Evolutionary conservation across 2,329 filamentous ascomycete species (phyloP).

Genomic region (Diaporthe sp.): DNA sequence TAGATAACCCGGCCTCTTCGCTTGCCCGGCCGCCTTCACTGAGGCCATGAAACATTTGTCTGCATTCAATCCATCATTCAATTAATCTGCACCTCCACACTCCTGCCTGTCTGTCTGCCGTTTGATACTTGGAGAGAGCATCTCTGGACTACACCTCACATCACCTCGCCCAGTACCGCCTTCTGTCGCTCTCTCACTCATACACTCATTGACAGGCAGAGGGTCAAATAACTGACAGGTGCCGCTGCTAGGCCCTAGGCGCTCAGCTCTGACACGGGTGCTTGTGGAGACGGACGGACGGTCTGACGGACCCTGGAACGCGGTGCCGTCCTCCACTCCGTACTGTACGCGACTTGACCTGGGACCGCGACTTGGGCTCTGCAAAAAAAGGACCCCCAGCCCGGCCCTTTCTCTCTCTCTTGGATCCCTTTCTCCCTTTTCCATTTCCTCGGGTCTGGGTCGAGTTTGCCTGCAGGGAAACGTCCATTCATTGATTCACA

Average conservation of each 20-base stretch:
- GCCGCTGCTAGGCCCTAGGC: slow-evolving; percentile 4
- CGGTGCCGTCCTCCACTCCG: slow-evolving; percentile 35
- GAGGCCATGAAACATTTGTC: slow-evolving; percentile 22
- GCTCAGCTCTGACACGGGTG: slow-evolving; percentile 15
- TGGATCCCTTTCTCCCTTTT: slow-evolving; percentile 12
- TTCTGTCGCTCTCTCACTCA: background rate
- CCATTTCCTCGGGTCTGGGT: slow-evolving; percentile 21
- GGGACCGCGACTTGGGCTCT: slow-evolving; percentile 40
- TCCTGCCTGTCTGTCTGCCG: background rate
- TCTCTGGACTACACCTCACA: background rate
- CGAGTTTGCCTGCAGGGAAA: slow-evolving; percentile 33
- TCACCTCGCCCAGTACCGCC: background rate
- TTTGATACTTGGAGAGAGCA: background rate
- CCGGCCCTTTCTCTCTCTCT: slow-evolving; percentile 24
- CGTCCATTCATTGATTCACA: slow-evolving; percentile 27
- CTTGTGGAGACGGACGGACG: slow-evolving; percentile 34
- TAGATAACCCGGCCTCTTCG: background rate
- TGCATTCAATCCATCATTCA: slow-evolving; percentile 1
- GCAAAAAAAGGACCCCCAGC: slow-evolving; percentile 36
- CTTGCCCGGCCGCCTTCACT: slow-evolving; percentile 16
- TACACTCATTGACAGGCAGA: background rate
- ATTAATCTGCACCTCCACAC: background rate
- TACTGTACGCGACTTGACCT: slow-evolving; percentile 41
- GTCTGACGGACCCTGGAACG: slow-evolving; percentile 36
- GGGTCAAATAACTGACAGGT: background rate